Percentiles rank a stretch among this genome's conserved stretches.
Evolutionary conservation across 2,329 filamentous ascomycete genomes (phyloP).

Genomic region (Cercospora janseana): DNA sequence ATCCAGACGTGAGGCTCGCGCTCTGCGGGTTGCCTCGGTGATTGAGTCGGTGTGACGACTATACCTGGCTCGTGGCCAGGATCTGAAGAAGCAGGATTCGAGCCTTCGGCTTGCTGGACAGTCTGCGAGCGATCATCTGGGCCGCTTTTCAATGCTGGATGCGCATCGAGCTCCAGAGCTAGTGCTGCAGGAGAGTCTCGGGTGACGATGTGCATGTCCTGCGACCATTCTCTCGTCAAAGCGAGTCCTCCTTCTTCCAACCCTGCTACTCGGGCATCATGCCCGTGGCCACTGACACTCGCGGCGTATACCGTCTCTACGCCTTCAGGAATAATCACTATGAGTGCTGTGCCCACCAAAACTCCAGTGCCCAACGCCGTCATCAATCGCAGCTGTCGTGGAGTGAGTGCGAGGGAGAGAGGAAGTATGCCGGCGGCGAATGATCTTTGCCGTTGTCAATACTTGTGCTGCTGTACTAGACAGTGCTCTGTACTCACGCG

Average conservation of each 20-base stretch:
- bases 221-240: background rate
- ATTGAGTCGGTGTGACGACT: background rate
- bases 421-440: slow-evolving; percentile 91
- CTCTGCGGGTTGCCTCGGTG: slow-evolving; percentile 23
- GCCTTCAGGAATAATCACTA: slow-evolving; percentile 96
- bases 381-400: slow-evolving; percentile 81
- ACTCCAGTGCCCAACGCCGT: slow-evolving; percentile 92
- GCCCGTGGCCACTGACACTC: slow-evolving; percentile 25
- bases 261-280: slow-evolving; percentile 15
- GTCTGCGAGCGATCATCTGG: slow-evolving; percentile 34
- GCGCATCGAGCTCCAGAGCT: slow-evolving; percentile 9
- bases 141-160: slow-evolving; percentile 28
- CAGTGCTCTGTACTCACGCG: slow-evolving; percentile 52
- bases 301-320: slow-evolving; percentile 81
- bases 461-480: background rate
- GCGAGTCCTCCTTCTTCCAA: background rate
- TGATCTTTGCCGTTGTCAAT: slow-evolving; percentile 60
- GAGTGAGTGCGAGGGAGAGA: slow-evolving; percentile 81
- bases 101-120: slow-evolving; percentile 18
- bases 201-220: background rate
- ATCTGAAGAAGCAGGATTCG: slow-evolving; percentile 19
- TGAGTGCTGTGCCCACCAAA: slow-evolving; percentile 88
- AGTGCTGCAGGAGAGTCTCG: slow-evolving; percentile 5
- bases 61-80: slow-evolving; percentile 22
- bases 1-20: slow-evolving; percentile 71